phyloP scores from a whole-genome alignment of 1,139 yeast species.

The Kodamaea anthophila region DNA sequence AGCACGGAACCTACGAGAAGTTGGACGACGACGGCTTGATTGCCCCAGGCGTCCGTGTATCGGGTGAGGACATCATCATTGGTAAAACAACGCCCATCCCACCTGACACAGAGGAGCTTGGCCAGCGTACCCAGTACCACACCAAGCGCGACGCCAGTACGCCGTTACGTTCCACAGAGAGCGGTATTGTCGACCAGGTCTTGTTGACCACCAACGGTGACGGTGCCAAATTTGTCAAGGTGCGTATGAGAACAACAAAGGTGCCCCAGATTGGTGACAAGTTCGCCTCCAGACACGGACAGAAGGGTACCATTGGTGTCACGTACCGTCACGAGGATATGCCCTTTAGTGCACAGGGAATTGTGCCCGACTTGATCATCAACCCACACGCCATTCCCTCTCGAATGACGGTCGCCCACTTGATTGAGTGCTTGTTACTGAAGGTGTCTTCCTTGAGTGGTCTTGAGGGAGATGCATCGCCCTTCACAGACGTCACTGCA shows the following conservation, averaged over 20 bases:
- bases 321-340: conserved; percentile 97
- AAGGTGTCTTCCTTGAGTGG: conserved; percentile 95
- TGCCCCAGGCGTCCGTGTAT: conserved; percentile 96
- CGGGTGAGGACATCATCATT: conserved; percentile 97
- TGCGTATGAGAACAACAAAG: conserved; percentile 97
- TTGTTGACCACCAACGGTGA: conserved; percentile 95
- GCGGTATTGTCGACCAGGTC: conserved; percentile 98
- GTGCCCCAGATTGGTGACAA: conserved; percentile 99
- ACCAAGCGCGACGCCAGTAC: conserved; percentile 98
- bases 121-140: conserved; percentile 96
- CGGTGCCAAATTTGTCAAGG: conserved; percentile 95
- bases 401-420: conserved; percentile 99
- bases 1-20: conserved; percentile 97
- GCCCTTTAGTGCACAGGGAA: conserved; percentile 97
- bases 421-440: conserved; percentile 93
- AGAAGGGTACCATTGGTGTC: conserved; percentile 99
- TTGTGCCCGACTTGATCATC: conserved; percentile 94
- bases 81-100: conserved; percentile 99
- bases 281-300: conserved; percentile 99
- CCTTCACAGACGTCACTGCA: conserved; percentile 95
- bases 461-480: conserved; percentile 98
- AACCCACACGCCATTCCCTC: conserved; percentile 99
- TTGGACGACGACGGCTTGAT: conserved; percentile 97
- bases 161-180: conserved; percentile 92
- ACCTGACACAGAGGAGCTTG: conserved; percentile 95